These are phyloP conservation scores for Yarrowia galli DNA, from an alignment of 1,139 yeast species.

Conservation along the genomic window DNA sequence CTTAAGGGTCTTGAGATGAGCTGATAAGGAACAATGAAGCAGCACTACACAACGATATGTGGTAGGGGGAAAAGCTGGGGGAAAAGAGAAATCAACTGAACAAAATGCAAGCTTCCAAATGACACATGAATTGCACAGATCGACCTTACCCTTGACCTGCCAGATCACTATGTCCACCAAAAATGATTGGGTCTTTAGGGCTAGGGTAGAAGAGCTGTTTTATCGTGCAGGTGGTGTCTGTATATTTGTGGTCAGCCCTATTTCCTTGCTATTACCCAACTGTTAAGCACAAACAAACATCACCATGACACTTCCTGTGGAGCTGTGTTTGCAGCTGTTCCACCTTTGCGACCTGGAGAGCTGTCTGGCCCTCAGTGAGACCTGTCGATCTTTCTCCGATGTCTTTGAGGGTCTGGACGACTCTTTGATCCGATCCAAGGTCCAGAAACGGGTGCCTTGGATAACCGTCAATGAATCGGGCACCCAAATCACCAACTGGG, in stretches of 20 bases:
- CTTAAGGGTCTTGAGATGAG: slow-evolving; percentile 8
- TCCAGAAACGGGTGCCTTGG: slow-evolving; percentile 13
- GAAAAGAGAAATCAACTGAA: not conserved
- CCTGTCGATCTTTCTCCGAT: not conserved
- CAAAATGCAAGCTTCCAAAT: not conserved
- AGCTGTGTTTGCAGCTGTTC: slow-evolving; percentile 11
- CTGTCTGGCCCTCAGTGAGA: slow-evolving; percentile 12
- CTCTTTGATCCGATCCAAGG: slow-evolving; percentile 3
- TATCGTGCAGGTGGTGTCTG: not conserved
- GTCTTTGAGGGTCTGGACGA: slow-evolving; percentile 1
- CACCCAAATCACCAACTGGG: not conserved
- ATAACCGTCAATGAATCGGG: not conserved
- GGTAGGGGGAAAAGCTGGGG: too few relatives aligned
- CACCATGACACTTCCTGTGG: slow-evolving; percentile 6
- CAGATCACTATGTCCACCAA: too few relatives aligned
- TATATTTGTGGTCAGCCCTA: too few relatives aligned
- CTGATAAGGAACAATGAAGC: not conserved
- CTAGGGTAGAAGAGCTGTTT: not conserved
- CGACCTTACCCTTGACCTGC: not conserved
- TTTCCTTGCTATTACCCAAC: not conserved
- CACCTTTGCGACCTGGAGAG: slow-evolving; percentile 17
- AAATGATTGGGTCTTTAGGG: slow-evolving; percentile 10
- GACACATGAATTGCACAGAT: not conserved
- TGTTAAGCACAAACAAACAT: too few relatives aligned
- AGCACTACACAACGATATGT: too few relatives aligned